phyloP scores from a whole-genome alignment of 192 early-diverging fungal genomes.

The Piromyces finnis region DNA sequence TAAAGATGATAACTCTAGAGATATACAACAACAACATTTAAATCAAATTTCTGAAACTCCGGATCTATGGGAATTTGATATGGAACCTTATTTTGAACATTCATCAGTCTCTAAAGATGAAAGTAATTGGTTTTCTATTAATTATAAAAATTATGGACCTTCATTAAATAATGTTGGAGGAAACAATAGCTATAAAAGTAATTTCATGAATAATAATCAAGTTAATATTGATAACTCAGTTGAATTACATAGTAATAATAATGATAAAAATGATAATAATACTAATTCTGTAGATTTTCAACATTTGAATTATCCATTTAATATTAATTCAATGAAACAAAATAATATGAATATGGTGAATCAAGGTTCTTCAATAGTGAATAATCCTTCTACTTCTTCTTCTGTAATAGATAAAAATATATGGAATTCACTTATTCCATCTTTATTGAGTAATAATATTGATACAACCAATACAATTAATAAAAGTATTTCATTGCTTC shows the following conservation, averaged over 20 bases:
- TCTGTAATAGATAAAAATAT: neutral
- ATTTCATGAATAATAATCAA: neutral
- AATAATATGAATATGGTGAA: neutral
- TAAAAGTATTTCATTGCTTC: neutral
- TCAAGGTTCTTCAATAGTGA: neutral
- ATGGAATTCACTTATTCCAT: neutral
- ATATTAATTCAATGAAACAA: too few relatives aligned
- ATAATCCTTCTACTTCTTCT: neutral
- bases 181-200: neutral
- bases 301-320: too few relatives aligned
- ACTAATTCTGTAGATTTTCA: too few relatives aligned
- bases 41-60: neutral
- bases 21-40: neutral
- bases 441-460: neutral
- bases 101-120: neutral
- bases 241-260: neutral
- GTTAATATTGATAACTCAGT: neutral
- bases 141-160: neutral
- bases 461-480: neutral
- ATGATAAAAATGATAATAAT: too few relatives aligned
- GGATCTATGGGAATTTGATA: neutral
- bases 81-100: neutral
- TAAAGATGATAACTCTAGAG: neutral
- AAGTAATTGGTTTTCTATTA: neutral
- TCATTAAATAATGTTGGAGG: neutral